Base-by-base conservation (phyloP, 2,329 filamentous ascomycete species). In the Ophiocordyceps camponoti-rufipedis region DNA sequence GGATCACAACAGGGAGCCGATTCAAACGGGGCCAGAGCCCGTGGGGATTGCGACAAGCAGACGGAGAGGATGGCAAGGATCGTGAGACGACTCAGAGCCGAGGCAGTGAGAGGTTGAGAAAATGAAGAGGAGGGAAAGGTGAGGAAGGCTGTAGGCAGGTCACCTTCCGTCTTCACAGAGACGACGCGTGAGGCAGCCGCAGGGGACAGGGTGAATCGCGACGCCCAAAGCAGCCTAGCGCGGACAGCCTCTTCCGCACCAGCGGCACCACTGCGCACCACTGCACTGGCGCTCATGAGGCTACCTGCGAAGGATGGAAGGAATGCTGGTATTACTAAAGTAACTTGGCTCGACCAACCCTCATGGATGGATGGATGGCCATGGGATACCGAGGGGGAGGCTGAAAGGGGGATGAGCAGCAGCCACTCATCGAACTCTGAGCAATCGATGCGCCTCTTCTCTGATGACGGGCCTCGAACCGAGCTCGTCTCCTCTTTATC, bases 211-310 rank as follows among this genome's bases (percentile, higher is more conserved):
- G 46, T 35, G 39, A 55, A 56, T 57, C 52, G 50, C 51, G 53
- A 52, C 49, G 49, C 56, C 54, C 48, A 48, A 52, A 55, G 46
- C 16, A 51, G 56, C 35, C 50, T 60, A 61, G 58, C 47, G 54
- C 44, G 28, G 10, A 13, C 19, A 16, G 28, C 28, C 16, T 13
- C 28, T 39, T 16, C 35, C 35, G 35, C 16, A 16, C 23, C 23
- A 23, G 23, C 23, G 23, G 23, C 23, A 23, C 23, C 16, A n/a
- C 13, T 38, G n/a, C n/a, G n/a, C 33, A 23, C 3, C 5, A 23
- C 23, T 23, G 35, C 14, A n/a, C 33, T 14, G 12, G 33, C 18
- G 35, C 35, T 39, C 35, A 19, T 39, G 35, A 39, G 35, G 35
- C 35, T 23, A 23, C 23, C 23, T 39, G 35, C 16, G 35, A 18